Evolutionary conservation across 2,329 filamentous ascomycete genomes (phyloP), one percentile per base, ranked within the genome.

Genomic region (Epichloe aotearoae): DNA sequence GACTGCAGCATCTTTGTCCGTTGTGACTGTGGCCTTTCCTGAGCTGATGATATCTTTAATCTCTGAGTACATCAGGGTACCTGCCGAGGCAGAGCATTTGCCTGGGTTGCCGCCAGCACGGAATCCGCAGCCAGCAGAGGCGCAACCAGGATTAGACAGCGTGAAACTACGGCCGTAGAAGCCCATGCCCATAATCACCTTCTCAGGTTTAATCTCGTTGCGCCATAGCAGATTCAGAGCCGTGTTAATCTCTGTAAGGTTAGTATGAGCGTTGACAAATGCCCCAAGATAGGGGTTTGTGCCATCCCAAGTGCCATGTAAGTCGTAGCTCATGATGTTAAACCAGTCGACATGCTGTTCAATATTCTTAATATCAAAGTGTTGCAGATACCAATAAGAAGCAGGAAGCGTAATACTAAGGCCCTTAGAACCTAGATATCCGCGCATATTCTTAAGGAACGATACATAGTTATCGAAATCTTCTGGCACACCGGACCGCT

Each of bases 161-260:
- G n/a, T 34, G 26, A 17, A 34, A 6, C 52, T 36, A 1, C 60
- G 56, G 0, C 69, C 69, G 51, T 77, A 76, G 46, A 71, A 74
- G 3, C 59, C 69, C 3, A 68, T 36, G 1, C 74, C 74, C 1
- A 78, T 50, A 5, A 58, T 61, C 6, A 79, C 61, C 38, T 73
- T 69, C 0, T 52, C 44, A 0, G 74, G 66, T 2, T 62, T 51
- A 17, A 79, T 61, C 30, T 67, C 56, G 33, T 65, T 69, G 5
- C 70, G 62, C 72, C 74, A 77, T 3, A 79, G 58, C 0, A 77
- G 66, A 1, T 74, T 65, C 0, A 75, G 50, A 0, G 59, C 61
- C 0, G 54, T 20, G 2, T 69, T 56, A 34, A 74, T 72, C 54
- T 75, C 72, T 0, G 70, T 73, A 5, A 75, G 45, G 54, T 76